These are phyloP conservation scores for Panellus pusillus DNA, from an alignment of 768 basidiomycete species.

Conservation along the genomic window DNA sequence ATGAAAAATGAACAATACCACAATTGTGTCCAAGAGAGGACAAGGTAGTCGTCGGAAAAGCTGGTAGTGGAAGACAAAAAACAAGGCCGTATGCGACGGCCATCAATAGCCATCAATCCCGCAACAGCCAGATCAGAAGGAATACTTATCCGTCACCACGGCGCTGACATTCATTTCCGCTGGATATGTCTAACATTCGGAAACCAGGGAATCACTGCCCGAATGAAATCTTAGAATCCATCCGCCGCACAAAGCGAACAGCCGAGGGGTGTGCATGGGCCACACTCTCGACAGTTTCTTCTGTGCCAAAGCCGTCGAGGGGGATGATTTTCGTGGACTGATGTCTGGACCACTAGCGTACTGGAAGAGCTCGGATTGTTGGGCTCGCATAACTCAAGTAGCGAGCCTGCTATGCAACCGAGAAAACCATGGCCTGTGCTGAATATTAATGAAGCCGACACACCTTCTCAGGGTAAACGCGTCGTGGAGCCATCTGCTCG, in stretches of 20 bases:
- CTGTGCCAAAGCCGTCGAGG: not conserved
- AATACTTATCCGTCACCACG: too few relatives aligned
- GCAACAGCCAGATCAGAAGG: too few relatives aligned
- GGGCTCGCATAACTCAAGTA: not conserved
- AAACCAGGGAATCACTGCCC: conserved; percentile 11
- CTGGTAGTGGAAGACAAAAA: too few relatives aligned
- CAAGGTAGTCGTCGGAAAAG: too few relatives aligned
- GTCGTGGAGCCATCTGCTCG: too few relatives aligned
- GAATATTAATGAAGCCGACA: not conserved
- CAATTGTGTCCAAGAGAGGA: too few relatives aligned
- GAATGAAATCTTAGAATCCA: conserved; percentile 4
- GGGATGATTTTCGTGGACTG: conserved; percentile 13
- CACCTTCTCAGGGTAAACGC: not conserved
- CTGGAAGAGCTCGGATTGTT: conserved; percentile 10
- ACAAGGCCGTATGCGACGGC: too few relatives aligned
- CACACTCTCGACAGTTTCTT: conserved; percentile 16
- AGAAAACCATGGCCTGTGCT: conserved; percentile 9
- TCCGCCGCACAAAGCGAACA: conserved; percentile 11
- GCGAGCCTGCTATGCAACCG: conserved; percentile 8
- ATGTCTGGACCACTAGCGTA: conserved; percentile 19
- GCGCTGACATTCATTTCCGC: too few relatives aligned
- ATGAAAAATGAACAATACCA: too few relatives aligned
- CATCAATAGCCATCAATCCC: too few relatives aligned
- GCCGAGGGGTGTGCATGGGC: conserved; percentile 16
- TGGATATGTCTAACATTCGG: conserved; percentile 2